Evolutionary conservation across 306 rosid genomes (phyloP).

Genomic region (Pachyrhizus erosus): DNA sequence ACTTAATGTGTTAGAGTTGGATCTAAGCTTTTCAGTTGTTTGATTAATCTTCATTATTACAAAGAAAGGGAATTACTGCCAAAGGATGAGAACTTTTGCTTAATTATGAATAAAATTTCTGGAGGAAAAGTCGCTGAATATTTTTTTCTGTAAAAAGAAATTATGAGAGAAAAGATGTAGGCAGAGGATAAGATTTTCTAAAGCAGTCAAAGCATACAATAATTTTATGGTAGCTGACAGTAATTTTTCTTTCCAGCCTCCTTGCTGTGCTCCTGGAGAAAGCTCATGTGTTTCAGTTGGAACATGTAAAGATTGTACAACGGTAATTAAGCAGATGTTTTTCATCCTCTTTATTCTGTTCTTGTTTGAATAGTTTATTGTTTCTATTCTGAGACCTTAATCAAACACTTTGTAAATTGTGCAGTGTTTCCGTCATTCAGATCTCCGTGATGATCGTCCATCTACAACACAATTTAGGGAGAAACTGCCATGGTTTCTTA

Average conservation of each 20-base stretch:
- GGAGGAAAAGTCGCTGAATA: slow-evolving; percentile 7
- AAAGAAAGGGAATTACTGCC: slow-evolving; percentile 27
- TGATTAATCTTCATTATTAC: slow-evolving; percentile 30
- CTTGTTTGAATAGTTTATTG: neutral
- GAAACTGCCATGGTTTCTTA: slow-evolving; percentile 95
- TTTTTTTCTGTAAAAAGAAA: neutral
- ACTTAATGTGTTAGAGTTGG: slow-evolving; percentile 2
- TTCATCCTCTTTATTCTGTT: neutral
- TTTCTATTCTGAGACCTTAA: slow-evolving; percentile 42
- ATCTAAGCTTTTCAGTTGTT: slow-evolving; percentile 33
- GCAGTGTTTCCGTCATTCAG: slow-evolving; percentile 93
- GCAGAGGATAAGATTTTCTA: slow-evolving; percentile 27
- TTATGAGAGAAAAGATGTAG: slow-evolving; percentile 4
- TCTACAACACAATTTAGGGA: slow-evolving; percentile 84
- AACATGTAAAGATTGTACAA: slow-evolving; percentile 92
- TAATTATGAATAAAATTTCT: slow-evolving; percentile 17
- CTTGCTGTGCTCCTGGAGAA: slow-evolving; percentile 80
- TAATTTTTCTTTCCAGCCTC: slow-evolving; percentile 67
- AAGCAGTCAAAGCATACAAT: slow-evolving; percentile 12
- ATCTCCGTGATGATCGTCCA: slow-evolving; percentile 75
- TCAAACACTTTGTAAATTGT: slow-evolving; percentile 41
- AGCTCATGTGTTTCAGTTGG: slow-evolving; percentile 73
- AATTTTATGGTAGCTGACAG: slow-evolving; percentile 42
- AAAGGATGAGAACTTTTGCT: slow-evolving; percentile 11
- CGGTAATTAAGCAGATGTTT: slow-evolving; percentile 62